phyloP scores from a whole-genome alignment of 1,284 basidiomycete species.

The Trichosporon coremiiforme region DNA sequence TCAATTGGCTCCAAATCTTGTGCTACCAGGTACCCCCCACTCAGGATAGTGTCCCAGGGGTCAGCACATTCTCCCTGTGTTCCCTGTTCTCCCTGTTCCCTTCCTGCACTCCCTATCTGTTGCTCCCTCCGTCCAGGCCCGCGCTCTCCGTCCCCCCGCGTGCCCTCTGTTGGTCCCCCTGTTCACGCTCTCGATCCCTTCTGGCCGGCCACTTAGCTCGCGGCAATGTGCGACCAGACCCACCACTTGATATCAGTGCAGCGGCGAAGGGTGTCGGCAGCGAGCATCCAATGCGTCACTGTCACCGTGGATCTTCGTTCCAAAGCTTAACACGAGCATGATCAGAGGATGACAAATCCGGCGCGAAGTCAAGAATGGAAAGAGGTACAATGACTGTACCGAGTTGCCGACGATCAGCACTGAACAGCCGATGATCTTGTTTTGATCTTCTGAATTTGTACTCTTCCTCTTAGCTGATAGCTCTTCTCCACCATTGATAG shows the following conservation, averaged over 20 bases:
- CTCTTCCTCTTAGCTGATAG: not conserved
- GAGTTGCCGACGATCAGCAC: not conserved
- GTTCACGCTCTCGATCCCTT: not conserved
- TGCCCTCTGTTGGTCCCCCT: no score
- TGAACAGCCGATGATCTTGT: not conserved
- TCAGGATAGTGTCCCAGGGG: not conserved
- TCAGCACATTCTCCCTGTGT: not conserved
- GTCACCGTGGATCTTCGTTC: conserved; percentile 5
- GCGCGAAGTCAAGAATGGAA: not conserved
- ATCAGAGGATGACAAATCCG: not conserved
- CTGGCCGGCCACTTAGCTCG: conserved; percentile 2
- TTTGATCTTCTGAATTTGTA: not conserved
- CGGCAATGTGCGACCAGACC: not conserved
- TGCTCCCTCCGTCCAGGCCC: not conserved
- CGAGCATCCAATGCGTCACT: not conserved
- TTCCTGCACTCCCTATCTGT: not conserved
- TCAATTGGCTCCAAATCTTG: conserved; percentile 18
- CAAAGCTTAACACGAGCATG: conserved; percentile 5
- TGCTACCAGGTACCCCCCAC: conserved; percentile 14
- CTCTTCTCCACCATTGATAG: not conserved
- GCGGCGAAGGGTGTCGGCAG: not conserved
- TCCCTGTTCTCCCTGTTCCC: not conserved
- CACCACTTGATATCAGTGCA: not conserved
- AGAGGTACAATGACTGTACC: not conserved
- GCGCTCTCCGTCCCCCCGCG: not conserved